Conservation (phyloP, 495 filamentous ascomycete species). For the Aspergillus nanangensis region DNA sequence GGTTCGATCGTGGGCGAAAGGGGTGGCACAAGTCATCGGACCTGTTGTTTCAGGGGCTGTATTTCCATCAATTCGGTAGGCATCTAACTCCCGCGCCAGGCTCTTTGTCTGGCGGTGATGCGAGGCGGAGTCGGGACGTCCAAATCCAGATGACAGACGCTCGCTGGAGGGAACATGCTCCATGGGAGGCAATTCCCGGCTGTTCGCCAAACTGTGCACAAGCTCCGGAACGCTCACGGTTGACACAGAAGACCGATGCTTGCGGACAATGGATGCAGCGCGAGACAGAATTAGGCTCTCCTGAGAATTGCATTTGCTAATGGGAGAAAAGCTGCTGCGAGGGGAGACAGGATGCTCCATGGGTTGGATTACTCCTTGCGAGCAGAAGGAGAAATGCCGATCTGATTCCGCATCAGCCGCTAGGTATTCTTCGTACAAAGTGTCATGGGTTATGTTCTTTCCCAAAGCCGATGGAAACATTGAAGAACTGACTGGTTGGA, state of each 20-base stretch:
- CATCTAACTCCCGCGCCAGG: slow-evolving; percentile 28
- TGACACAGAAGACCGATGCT: slow-evolving; percentile 52
- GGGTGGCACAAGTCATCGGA: slow-evolving; percentile 2
- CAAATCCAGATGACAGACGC: slow-evolving; percentile 11
- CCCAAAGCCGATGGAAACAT: slow-evolving; percentile 24
- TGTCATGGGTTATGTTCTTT: slow-evolving; percentile 36
- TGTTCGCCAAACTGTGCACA: slow-evolving; percentile 42
- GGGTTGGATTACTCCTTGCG: slow-evolving; percentile 32
- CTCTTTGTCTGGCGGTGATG: slow-evolving; percentile 41
- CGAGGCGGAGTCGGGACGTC: slow-evolving; percentile 26
- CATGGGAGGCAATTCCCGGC: slow-evolving; percentile 38
- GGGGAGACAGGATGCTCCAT: slow-evolving; percentile 38
- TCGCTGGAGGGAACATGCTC: slow-evolving; percentile 31
- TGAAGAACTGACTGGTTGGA: slow-evolving; percentile 31
- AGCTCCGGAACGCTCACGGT: slow-evolving; percentile 54
- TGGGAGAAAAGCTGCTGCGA: slow-evolving; percentile 50
- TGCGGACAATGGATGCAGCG: slow-evolving; percentile 44
- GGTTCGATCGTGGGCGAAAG: slow-evolving; percentile 29
- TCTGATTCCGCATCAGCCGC: slow-evolving; percentile 42
- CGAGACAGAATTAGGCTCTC: slow-evolving; percentile 51
- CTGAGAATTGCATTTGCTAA: slow-evolving; percentile 56
- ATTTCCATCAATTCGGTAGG: slow-evolving; percentile 22
- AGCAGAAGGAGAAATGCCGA: slow-evolving; percentile 38
- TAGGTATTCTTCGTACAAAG: slow-evolving; percentile 46
- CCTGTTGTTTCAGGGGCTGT: slow-evolving; percentile 21